These are phyloP conservation scores for Lentinula sp. DNA, from an alignment of 768 basidiomycete genomes.

Conservation along the genomic window DNA sequence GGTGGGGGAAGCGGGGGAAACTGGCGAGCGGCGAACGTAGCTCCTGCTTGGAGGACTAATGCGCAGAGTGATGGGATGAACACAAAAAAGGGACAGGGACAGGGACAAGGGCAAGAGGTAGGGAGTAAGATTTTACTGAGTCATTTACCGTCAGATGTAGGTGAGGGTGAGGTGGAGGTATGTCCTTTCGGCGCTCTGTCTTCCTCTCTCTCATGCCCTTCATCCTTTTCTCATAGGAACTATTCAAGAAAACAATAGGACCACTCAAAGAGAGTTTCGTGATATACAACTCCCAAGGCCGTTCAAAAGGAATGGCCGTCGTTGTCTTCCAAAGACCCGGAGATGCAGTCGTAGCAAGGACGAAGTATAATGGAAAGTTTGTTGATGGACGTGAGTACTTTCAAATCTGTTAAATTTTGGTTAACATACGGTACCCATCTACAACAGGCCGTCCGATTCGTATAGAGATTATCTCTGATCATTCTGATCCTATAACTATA, in stretches of 20 bases:
- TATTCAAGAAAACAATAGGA: conserved; percentile 74
- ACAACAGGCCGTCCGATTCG: conserved; percentile 58
- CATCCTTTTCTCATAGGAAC: conserved; percentile 40
- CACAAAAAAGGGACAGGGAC: conserved; percentile 24
- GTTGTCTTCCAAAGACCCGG: conserved; percentile 58
- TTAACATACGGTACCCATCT: neutral
- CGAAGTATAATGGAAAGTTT: conserved; percentile 72
- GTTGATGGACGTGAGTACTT: conserved; percentile 52
- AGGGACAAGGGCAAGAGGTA: conserved; percentile 15
- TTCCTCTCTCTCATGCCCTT: neutral
- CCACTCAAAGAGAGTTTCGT: conserved; percentile 66
- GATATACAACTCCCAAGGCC: conserved; percentile 69
- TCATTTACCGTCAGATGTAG: conserved; percentile 61
- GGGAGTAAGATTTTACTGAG: conserved; percentile 69
- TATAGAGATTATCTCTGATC: conserved; percentile 49
- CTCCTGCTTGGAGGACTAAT: conserved; percentile 54
- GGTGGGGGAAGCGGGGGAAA: conserved; percentile 45
- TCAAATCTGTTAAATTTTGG: too few species aligned
- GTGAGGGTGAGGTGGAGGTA: conserved; percentile 64
- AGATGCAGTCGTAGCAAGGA: conserved; percentile 56
- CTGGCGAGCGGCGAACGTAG: conserved; percentile 21
- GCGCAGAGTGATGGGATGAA: neutral
- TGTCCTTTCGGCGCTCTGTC: conserved; percentile 11
- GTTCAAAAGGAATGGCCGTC: conserved; percentile 77
- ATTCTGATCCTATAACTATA: neutral